Base-by-base conservation (phyloP, 2,329 filamentous ascomycete genomes). In the Cladophialophora yegresii region DNA sequence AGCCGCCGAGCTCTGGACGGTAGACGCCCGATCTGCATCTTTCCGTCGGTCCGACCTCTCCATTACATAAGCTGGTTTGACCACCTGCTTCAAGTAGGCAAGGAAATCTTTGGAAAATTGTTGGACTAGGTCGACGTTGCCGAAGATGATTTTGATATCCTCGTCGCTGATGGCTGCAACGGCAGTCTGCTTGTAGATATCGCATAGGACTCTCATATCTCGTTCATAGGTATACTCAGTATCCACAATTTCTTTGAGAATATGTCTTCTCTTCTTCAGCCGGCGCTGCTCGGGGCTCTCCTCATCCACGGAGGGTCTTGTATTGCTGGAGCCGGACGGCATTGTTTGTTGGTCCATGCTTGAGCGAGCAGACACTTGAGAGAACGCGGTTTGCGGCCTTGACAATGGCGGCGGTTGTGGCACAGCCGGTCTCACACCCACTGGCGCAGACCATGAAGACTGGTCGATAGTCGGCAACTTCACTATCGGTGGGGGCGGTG, bases 191-290 rank as follows among this genome's bases (percentile, higher is more conserved):
- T 96, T 96, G 82, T 98, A 99, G 61, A 99, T 98, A 73, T 98
- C 93, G 73, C 96, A 92, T 2, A 96, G 89, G 59, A 99, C 93
- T 75, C 93, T 96, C 91, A 99, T 93, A 75, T 99, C 95, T 68
- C 92, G 87, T 62, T 96, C 88, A 77, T 96, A 98, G 5, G 89
- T 88, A 54, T 92, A 88, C 75, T 99, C 95, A 0, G 95, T 99
- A 72, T 97, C 92, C 53, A 97, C 85, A 43, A 99, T 81, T 76
- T 99, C 95, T 73, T 93, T 93, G 72, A 98, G 89, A 54, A 96
- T 87, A 74, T 96, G 87, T 61, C 89, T 87, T 22, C 95, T 89
- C 74, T 93, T 90, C 56, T 86, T 85, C 8, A 98, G 81, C n/a
- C 90, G 87, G 65, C 89, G 88, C 65, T 84, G 84, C 68, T 89